Conservation (phyloP, 768 basidiomycete species). For the Leccinum subgranulosum region DNA sequence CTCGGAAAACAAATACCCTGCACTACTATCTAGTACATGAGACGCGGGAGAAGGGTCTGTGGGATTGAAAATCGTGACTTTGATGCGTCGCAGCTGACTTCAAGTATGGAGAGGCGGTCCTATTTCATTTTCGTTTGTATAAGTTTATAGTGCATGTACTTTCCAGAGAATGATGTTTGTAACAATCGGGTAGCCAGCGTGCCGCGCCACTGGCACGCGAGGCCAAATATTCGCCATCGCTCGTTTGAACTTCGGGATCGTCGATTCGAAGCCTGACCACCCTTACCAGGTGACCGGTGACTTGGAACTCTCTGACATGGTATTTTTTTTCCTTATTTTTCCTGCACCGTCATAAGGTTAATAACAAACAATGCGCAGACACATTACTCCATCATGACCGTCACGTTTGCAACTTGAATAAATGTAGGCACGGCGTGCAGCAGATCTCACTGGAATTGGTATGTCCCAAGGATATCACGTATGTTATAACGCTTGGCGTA, state of each 20-base stretch:
- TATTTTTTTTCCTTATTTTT: not conserved
- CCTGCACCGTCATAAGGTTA: not conserved
- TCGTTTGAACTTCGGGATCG: no score
- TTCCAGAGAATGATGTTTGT: not conserved
- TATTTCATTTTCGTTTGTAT: not conserved
- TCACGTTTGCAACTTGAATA: not conserved
- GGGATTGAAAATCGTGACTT: not conserved
- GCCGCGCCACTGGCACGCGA: not conserved
- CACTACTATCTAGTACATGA: not conserved
- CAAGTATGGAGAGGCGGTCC: not conserved
- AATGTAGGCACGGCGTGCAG: not conserved
- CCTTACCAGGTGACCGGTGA: not conserved
- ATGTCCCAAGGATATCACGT: not conserved
- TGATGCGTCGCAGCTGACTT: not conserved
- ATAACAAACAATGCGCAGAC: not conserved
- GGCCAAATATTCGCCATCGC: not conserved
- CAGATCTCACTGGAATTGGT: not conserved
- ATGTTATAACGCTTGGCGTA: not conserved
- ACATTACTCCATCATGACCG: not conserved
- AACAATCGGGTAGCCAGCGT: not conserved
- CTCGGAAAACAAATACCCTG: not conserved
- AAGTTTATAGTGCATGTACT: not conserved
- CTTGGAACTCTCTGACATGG: not conserved
- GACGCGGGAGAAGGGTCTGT: not conserved
- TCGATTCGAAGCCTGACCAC: no score